Evolutionary conservation across 768 basidiomycete genomes (phyloP), one percentile per base, ranked within the genome.

Genomic region (Strobilomyces dryophilus): DNA sequence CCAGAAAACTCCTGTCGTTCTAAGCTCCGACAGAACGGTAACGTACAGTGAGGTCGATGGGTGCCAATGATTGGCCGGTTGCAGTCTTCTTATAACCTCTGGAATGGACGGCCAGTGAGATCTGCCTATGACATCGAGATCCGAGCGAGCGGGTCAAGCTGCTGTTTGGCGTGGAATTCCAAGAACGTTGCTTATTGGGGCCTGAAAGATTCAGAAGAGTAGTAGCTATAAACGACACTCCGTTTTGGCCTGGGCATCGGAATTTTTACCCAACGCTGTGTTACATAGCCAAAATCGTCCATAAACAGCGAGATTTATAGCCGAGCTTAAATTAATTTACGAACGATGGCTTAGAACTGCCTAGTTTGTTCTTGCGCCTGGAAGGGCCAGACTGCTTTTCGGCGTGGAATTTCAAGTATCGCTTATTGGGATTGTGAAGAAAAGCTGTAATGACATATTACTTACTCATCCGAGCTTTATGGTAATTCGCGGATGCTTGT

Each of bases 1-100:
- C 79, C 84, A 89, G 62, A 81, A 83, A 45, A 90, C 84, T 47
- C 79, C 76, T 56, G 84, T 85, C 86, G 49, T 75, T 74, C 88
- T 90, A 42, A 51, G 51, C 47, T 51, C 39, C 20, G 51, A 54
- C 65, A 59, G 56, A n/a, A n/a, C n/a, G n/a, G n/a, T 35, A 49
- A 45, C 42, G 20, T 37, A 46, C 48, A n/a, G n/a, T 48, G 36
- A 37, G 43, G 35, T 45, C 35, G 58, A 55, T 57, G 52, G 54
- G 57, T 45, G 45, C 49, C 58, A 67, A 63, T 55, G 36, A 39
- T 43, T 37, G 18, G 53, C 50, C 46, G 43, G 49, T 42, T 49
- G 41, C 48, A 34, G 53, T 43, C 56, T 54, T 57, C 51, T 69
- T 67, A 63, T 66, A 67, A 60, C 47, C 48, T 52, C 34, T 27